Percentiles rank a stretch among this genome's conserved stretches.
phyloP scores from a whole-genome alignment of 2,329 filamentous ascomycete species.

The Chrysoporthe deuterocubensis region DNA sequence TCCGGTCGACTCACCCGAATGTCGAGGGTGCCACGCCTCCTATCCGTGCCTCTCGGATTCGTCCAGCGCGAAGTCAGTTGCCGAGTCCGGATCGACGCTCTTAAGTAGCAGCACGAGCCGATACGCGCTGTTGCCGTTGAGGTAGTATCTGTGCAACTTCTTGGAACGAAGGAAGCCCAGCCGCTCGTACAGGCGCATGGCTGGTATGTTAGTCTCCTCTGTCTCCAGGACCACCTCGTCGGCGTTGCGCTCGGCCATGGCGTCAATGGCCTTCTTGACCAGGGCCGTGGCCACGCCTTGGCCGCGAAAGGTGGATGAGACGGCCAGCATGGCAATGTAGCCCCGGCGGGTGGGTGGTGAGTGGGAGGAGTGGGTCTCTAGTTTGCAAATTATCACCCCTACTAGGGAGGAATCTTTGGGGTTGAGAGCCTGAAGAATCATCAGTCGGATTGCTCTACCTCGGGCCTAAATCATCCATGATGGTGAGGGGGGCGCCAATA shows the following conservation, averaged over 20 bases:
- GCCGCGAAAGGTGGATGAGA: constrained; percentile 77
- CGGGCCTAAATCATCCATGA: neutral
- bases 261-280: constrained; percentile 88
- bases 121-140: constrained; percentile 96
- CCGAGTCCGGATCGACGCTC: constrained; percentile 46
- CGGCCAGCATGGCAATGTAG: constrained; percentile 99
- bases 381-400: constrained; percentile 92
- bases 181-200: constrained; percentile 90
- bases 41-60: constrained; percentile 32
- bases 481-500: constrained; percentile 42
- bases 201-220: constrained; percentile 87
- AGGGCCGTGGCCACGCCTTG: constrained; percentile 86
- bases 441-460: constrained; percentile 6
- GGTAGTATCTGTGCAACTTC: constrained; percentile 89
- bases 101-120: constrained; percentile 83
- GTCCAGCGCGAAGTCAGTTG: constrained; percentile 41
- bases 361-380: constrained; percentile 86
- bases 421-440: constrained; percentile 56
- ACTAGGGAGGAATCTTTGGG: constrained; percentile 68
- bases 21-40: neutral
- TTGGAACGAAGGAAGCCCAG: constrained; percentile 92
- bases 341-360: constrained; percentile 76
- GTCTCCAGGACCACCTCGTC: constrained; percentile 97
- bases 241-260: constrained; percentile 81
- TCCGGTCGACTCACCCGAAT: neutral